These are phyloP conservation scores for Elsinoe ampelina DNA, from an alignment of 2,329 filamentous ascomycete species.

Conservation along the genomic window DNA sequence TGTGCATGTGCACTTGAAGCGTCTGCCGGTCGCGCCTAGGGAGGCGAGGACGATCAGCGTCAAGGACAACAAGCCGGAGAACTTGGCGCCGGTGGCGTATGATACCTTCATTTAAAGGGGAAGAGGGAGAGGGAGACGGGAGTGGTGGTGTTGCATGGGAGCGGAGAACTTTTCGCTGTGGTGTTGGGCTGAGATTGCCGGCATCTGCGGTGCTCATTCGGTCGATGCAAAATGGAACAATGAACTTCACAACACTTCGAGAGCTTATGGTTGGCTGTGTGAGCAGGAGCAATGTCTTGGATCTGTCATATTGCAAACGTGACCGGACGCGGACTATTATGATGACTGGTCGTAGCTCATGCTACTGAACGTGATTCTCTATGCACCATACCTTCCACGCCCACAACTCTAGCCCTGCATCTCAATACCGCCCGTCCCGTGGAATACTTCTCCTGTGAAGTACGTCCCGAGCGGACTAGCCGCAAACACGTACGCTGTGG, in stretches of 20 bases:
- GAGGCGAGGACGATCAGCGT: constrained; percentile 69
- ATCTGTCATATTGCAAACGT: background rate
- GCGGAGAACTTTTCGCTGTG: constrained; percentile 12
- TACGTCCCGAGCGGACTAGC: constrained; percentile 23
- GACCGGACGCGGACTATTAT: too few relatives aligned
- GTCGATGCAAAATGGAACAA: constrained; percentile 6
- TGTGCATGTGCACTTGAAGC: constrained; percentile 83
- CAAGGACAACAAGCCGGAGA: constrained; percentile 81
- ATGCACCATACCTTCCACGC: background rate
- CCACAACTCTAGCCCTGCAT: constrained; percentile 20
- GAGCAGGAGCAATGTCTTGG: background rate
- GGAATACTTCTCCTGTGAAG: constrained; percentile 22
- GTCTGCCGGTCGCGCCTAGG: constrained; percentile 71
- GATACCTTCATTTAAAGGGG: constrained; percentile 83
- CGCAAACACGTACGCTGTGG: constrained; percentile 23
- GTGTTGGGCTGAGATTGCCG: constrained; percentile 6
- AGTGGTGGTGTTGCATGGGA: constrained; percentile 16
- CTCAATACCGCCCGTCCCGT: constrained; percentile 22
- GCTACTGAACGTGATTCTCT: background rate
- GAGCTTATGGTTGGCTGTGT: background rate
- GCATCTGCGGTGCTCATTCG: background rate
- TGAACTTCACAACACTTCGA: background rate
- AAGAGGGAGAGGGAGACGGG: constrained; percentile 17
- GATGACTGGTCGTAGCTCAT: too few relatives aligned
- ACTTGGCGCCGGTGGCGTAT: constrained; percentile 83